These are phyloP conservation scores for Platismatia glauca DNA, from an alignment of 495 filamentous ascomycete genomes.

Conservation along the genomic window DNA sequence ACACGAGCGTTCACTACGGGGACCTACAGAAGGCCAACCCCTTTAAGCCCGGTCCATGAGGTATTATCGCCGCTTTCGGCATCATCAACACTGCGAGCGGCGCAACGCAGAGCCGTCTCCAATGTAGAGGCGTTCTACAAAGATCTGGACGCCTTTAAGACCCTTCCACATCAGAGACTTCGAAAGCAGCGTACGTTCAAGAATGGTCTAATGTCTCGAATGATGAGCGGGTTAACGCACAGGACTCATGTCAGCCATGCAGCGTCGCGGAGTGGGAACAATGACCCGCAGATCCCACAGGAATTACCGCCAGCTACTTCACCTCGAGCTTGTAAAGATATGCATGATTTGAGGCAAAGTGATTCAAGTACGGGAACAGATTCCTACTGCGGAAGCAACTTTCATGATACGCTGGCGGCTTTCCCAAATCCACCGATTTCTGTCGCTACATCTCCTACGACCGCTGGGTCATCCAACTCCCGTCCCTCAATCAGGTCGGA, in stretches of 20 bases:
- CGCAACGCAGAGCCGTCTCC: constrained; percentile 5
- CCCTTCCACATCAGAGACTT: background rate
- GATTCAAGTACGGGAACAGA: constrained; percentile 8
- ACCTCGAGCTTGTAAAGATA: background rate
- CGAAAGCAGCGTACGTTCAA: constrained; percentile 10
- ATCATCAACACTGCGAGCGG: background rate
- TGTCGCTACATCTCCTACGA: constrained; percentile 5
- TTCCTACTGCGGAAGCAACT: constrained; percentile 4
- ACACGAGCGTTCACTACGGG: constrained; percentile 8
- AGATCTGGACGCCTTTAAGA: background rate
- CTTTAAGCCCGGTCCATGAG: constrained; percentile 4
- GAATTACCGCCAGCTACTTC: background rate
- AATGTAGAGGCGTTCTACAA: background rate
- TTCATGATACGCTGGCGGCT: constrained; percentile 13
- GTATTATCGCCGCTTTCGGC: background rate
- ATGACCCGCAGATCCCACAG: no score
- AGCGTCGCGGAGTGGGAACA: background rate
- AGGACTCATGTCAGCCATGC: background rate
- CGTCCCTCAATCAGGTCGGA: background rate
- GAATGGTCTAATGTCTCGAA: constrained; percentile 17
- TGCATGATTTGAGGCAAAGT: background rate
- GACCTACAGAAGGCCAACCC: background rate
- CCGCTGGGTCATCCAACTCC: constrained; percentile 6
- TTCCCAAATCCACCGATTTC: constrained; percentile 20
- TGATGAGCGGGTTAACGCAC: constrained; percentile 14